These are phyloP conservation scores for Clarireedia hainanense DNA, from an alignment of 2,329 filamentous ascomycete genomes.

Conservation along the genomic window DNA sequence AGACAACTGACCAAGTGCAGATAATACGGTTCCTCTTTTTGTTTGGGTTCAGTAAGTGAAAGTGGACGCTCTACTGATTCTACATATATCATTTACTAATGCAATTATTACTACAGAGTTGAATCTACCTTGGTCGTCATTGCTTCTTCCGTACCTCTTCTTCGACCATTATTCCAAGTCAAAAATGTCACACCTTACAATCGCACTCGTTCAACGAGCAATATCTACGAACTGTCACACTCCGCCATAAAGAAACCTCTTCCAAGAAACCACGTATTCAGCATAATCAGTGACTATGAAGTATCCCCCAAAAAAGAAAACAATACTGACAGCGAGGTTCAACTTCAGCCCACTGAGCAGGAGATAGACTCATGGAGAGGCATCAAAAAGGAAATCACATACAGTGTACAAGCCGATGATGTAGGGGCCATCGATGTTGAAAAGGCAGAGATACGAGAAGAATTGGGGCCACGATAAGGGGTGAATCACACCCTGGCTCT, in stretches of 20 bases:
- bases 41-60: slow-evolving; percentile 13
- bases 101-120: slow-evolving; percentile 4
- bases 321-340: background rate
- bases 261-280: background rate
- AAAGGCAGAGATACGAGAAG: background rate
- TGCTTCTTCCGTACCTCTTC: slow-evolving; percentile 15
- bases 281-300: background rate
- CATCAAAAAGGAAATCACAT: slow-evolving; percentile 1
- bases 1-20: background rate
- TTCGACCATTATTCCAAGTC: slow-evolving; percentile 13
- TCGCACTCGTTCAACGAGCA: background rate
- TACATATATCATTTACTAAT: slow-evolving; percentile 1
- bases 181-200: background rate
- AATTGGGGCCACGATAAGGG: background rate
- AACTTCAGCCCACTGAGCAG: background rate
- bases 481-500: no score
- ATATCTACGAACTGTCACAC: background rate
- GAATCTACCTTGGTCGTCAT: slow-evolving; percentile 15
- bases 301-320: background rate
- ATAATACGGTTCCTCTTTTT: slow-evolving; percentile 12
- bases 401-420: background rate
- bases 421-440: background rate
- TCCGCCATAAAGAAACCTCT: background rate
- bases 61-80: background rate
- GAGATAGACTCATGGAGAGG: background rate